Evolutionary conservation across 495 filamentous ascomycete species (phyloP).

Genomic region (Penicillium cosmopolitanum): DNA sequence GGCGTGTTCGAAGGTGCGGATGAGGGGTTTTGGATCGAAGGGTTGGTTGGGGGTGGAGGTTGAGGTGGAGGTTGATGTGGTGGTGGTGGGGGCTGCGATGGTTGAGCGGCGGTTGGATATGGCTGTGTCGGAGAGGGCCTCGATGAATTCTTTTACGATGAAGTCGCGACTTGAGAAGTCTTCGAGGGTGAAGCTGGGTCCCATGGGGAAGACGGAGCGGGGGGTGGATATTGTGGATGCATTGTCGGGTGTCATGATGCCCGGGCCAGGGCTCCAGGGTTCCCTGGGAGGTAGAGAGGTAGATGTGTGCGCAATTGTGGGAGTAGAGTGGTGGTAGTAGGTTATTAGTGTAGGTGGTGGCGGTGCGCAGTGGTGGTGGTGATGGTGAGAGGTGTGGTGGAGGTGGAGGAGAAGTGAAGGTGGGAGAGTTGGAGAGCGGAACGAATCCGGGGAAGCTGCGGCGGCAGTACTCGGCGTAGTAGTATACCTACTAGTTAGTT

Average conservation of each 20-base stretch:
- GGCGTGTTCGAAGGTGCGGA: constrained; percentile 91
- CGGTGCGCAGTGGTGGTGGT: too few species aligned
- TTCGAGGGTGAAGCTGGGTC: constrained; percentile 80
- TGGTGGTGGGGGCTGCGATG: constrained; percentile 36
- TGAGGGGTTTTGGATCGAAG: constrained; percentile 97
- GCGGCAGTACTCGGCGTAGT: too few species aligned
- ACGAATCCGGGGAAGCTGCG: constrained; percentile 2
- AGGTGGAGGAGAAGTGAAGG: too few species aligned
- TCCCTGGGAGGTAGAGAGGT: too few species aligned
- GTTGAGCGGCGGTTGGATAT: constrained; percentile 76
- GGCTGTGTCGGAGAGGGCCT: constrained; percentile 84
- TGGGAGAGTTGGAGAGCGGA: neutral
- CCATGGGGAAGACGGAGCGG: constrained; percentile 74
- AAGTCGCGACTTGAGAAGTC: constrained; percentile 88
- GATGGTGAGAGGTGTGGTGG: too few species aligned
- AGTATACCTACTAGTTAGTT: too few species aligned
- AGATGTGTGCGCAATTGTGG: neutral
- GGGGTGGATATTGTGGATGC: constrained; percentile 41
- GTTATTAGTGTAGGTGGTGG: neutral
- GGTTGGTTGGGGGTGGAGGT: constrained; percentile 64
- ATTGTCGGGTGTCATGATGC: constrained; percentile 45
- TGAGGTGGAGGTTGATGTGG: constrained; percentile 37
- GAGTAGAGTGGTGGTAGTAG: too few species aligned
- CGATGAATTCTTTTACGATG: constrained; percentile 97
- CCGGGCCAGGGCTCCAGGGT: too few species aligned